Conservation (phyloP, 495 filamentous ascomycete species). For the Tuber borchii region DNA sequence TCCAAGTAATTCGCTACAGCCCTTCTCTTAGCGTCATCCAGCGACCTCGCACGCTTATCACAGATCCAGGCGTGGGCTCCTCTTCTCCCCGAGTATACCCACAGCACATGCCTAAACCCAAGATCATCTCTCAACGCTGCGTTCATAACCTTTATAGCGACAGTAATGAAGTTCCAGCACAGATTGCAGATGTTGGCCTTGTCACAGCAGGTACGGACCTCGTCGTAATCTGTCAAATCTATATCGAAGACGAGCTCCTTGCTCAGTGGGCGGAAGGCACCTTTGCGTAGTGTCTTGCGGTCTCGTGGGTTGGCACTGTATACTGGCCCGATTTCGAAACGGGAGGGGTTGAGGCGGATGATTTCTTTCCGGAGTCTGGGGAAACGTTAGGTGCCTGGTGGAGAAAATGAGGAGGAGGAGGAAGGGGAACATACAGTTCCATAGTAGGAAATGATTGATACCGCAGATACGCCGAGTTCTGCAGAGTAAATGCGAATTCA, state of each 20-base stretch:
- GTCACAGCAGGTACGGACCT: conserved; percentile 88
- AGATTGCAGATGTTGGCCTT: conserved; percentile 88
- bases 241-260: conserved; percentile 99
- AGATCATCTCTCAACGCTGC: conserved; percentile 83
- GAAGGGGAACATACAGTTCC: conserved; percentile 59
- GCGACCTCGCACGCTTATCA: conserved; percentile 70
- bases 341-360: conserved; percentile 72
- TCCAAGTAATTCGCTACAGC: conserved; percentile 84
- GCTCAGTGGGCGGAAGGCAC: conserved; percentile 64
- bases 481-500: conserved; percentile 89
- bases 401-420: not conserved
- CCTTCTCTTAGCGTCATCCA: conserved; percentile 76
- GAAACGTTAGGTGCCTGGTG: not conserved
- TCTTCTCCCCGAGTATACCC: conserved; percentile 95
- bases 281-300: conserved; percentile 76
- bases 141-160: conserved; percentile 93
- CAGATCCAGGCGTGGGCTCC: conserved; percentile 99
- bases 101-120: conserved; percentile 91
- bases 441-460: conserved; percentile 83
- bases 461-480: conserved; percentile 80
- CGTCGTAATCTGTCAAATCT: conserved; percentile 97
- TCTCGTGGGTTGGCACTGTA: conserved; percentile 91
- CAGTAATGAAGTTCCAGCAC: conserved; percentile 94
- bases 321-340: conserved; percentile 96
- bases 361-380: conserved; percentile 82